phyloP scores from a whole-genome alignment of 176 grass and related monocot species.

The Triticum turgidum region DNA sequence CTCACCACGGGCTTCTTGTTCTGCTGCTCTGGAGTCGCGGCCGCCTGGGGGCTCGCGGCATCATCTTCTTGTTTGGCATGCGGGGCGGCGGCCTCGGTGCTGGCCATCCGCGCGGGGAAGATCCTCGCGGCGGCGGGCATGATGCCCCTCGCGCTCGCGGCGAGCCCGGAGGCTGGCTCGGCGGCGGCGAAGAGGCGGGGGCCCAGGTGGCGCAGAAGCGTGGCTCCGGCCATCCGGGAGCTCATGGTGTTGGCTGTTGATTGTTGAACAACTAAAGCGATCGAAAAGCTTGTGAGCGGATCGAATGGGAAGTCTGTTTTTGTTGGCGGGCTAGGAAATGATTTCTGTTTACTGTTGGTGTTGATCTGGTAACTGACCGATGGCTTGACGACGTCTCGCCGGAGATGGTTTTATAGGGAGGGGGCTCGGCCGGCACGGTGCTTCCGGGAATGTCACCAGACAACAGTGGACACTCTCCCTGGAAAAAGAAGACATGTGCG shows the following conservation, averaged over 20 bases:
- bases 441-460: not conserved
- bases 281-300: too few relatives aligned
- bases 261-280: not conserved
- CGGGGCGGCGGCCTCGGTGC: too few relatives aligned
- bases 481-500: too few relatives aligned
- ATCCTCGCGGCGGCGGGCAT: too few relatives aligned
- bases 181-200: conserved; percentile 23
- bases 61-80: too few relatives aligned
- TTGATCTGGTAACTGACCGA: not conserved
- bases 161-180: not conserved
- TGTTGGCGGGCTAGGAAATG: not conserved
- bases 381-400: not conserved
- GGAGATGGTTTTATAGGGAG: conserved; percentile 23
- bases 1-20: conserved; percentile 14
- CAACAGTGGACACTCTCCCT: too few relatives aligned
- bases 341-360: not conserved
- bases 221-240: conserved; percentile 39
- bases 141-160: too few relatives aligned
- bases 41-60: accelerated
- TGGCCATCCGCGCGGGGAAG: not conserved
- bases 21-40: too few relatives aligned
- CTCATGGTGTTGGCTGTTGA: conserved; percentile 22
- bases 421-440: not conserved
- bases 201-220: conserved; percentile 39
- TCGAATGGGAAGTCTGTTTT: not conserved